These are phyloP conservation scores for Cyanodermella asteris DNA, from an alignment of 2,329 filamentous ascomycete genomes.

Conservation along the genomic window DNA sequence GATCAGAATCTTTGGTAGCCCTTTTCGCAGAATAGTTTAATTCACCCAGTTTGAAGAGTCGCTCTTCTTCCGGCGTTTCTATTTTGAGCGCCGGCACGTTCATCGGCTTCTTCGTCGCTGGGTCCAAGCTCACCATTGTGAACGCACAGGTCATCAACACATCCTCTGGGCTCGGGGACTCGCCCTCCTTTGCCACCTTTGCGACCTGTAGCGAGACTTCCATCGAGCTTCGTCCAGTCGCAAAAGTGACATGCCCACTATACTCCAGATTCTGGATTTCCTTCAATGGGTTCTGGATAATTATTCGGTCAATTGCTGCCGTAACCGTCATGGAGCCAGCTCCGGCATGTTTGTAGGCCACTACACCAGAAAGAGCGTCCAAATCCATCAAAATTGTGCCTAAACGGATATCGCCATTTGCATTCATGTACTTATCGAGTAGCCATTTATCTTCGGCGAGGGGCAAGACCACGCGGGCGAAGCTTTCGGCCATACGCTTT, in stretches of 20 bases:
- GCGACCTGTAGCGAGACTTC: constrained; percentile 55
- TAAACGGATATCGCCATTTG: constrained; percentile 51
- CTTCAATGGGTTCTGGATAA: constrained; percentile 47
- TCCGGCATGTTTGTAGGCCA: constrained; percentile 52
- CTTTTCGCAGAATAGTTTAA: constrained; percentile 47
- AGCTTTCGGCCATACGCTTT: constrained; percentile 50
- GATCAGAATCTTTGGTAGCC: constrained; percentile 33
- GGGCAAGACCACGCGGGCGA: constrained; percentile 45
- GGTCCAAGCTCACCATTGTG: constrained; percentile 56
- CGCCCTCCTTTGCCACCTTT: constrained; percentile 38
- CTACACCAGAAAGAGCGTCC: constrained; percentile 53
- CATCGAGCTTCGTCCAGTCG: constrained; percentile 49
- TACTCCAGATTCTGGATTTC: constrained; percentile 63
- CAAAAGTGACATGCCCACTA: constrained; percentile 46
- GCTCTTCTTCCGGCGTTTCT: constrained; percentile 43
- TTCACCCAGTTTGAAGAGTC: constrained; percentile 39
- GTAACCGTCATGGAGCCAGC: constrained; percentile 42
- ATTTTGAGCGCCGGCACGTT: constrained; percentile 30
- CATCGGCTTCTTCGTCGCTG: constrained; percentile 37
- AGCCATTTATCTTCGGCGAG: constrained; percentile 56
- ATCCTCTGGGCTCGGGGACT: constrained; percentile 33
- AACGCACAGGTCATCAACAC: constrained; percentile 50
- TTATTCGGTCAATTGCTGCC: constrained; percentile 41
- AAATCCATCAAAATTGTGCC: constrained; percentile 62
- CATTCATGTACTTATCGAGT: constrained; percentile 56